Base-by-base conservation (phyloP, 306 rosid species). In the Quercus mongolica region DNA sequence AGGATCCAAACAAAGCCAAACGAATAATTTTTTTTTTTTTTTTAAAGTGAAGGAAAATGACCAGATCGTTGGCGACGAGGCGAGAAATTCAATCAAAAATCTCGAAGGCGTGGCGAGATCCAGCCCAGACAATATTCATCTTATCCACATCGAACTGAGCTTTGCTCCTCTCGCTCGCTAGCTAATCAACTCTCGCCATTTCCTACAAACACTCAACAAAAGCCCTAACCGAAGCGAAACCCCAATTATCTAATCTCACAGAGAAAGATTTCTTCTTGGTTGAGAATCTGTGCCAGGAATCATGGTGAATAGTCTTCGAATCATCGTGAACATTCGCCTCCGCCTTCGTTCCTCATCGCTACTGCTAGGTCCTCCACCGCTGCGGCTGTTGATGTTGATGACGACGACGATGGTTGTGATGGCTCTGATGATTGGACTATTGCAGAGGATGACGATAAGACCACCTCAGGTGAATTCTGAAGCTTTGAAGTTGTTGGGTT, bases 261-360 rank as follows among this genome's bases (percentile, higher is more conserved):
- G 28, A 26, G 28, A 26, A 98, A 11, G 99, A 96, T 85, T 93
- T 93, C 89, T 93, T 93, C 96, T 96, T 96, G 73, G 88, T 82
- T 30, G 98, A 91, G 88, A 96, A 96, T 7, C 98, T 91, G 69
- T 96, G 99, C 99, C 99, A 93, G 4, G 98, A 93, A 86, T 96
- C 99, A 30, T 98, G 89, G 77, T 91, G 98, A 76, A 96, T 86
- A 77, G 97, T 89, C 83, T 96, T 96, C 51, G 96, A 89, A 83
- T 93, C 97, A 67, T 96, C 99, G 4, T 67, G 79, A 25, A 87
- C 74, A 86, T 96, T 93, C 44, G 90, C 96, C 54, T 12, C 54
- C 54, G 17, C 54, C 54, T 8, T 94, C 97, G 68, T 94, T 97
- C 19, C 98, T 56, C 0, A 89, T 58, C 54, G 85, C 93, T 38